These are phyloP conservation scores for Fraxinus cuspidata DNA, from an alignment of 257 asterid species.

Conservation along the genomic window DNA sequence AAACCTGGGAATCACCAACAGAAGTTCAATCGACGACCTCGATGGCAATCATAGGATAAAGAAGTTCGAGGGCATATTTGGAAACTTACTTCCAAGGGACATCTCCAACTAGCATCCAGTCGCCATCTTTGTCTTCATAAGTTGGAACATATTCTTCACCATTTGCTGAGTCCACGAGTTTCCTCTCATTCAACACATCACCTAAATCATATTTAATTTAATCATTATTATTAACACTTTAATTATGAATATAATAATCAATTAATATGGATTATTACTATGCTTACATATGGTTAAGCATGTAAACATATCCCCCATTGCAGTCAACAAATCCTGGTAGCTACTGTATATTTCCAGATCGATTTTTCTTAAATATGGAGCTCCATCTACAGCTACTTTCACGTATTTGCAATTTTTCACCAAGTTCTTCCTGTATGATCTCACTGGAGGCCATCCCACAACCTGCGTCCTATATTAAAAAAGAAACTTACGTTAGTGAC, in stretches of 20 bases:
- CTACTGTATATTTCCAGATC: slow-evolving; percentile 53
- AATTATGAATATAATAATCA: neutral
- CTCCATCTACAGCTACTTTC: slow-evolving; percentile 83
- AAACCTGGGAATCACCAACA: neutral
- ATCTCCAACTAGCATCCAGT: slow-evolving; percentile 92
- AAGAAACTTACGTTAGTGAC: neutral
- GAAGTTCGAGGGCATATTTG: neutral
- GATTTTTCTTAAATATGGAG: slow-evolving; percentile 70
- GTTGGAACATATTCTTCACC: slow-evolving; percentile 75
- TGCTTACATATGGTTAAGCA: slow-evolving; percentile 57
- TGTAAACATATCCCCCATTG: slow-evolving; percentile 61
- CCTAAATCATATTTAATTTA: slow-evolving; percentile 32
- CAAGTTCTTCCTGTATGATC: slow-evolving; percentile 51
- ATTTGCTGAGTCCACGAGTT: slow-evolving; percentile 55
- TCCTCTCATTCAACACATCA: slow-evolving; percentile 52
- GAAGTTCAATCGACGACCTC: neutral
- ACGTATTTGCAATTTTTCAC: slow-evolving; percentile 55
- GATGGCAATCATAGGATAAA: neutral
- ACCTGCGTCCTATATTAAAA: slow-evolving; percentile 44
- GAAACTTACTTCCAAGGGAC: slow-evolving; percentile 75
- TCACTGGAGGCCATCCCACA: slow-evolving; percentile 90
- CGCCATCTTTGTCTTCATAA: slow-evolving; percentile 86
- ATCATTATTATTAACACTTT: neutral
- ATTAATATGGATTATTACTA: neutral
- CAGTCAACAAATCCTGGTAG: slow-evolving; percentile 54